Conservation (phyloP, 2,329 filamentous ascomycete genomes). For the Hypoxylon sp. region DNA sequence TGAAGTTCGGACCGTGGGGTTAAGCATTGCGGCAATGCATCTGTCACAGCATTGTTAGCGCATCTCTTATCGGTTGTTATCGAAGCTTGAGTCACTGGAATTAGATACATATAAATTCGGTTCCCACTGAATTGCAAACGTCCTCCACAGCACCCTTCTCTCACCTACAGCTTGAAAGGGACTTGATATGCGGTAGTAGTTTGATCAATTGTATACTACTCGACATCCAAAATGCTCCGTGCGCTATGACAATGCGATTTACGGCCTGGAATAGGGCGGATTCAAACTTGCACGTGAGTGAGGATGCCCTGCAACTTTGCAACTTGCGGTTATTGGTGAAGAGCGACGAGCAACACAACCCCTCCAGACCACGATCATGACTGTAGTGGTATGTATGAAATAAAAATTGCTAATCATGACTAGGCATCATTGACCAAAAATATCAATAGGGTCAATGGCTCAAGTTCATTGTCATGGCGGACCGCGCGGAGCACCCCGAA, state of each 20-base stretch:
- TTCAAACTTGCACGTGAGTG: conserved; percentile 52
- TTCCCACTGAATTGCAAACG: conserved; percentile 16
- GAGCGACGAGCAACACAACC: background rate
- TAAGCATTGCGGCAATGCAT: conserved; percentile 3
- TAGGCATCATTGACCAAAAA: conserved; percentile 46
- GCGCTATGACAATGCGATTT: conserved; percentile 56
- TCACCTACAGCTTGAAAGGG: background rate
- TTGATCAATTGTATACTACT: conserved; percentile 10
- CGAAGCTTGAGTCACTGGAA: conserved; percentile 36
- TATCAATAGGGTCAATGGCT: conserved; percentile 43
- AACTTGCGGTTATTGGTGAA: background rate
- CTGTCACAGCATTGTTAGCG: conserved; percentile 27
- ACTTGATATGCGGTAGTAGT: conserved; percentile 28
- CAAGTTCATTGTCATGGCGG: conserved; percentile 41
- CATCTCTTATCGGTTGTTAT: conserved; percentile 32
- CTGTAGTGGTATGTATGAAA: conserved; percentile 1
- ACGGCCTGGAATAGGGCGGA: conserved; percentile 56
- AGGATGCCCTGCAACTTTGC: conserved; percentile 14
- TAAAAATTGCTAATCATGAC: conserved; percentile 26
- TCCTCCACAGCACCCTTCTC: background rate
- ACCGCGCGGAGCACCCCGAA: conserved; percentile 43
- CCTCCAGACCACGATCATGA: background rate
- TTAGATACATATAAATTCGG: conserved; percentile 25
- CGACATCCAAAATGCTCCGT: conserved; percentile 40
- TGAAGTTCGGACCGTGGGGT: background rate